phyloP scores from a whole-genome alignment of 108 stramenopile species.

The Skeletonema tropicum region DNA sequence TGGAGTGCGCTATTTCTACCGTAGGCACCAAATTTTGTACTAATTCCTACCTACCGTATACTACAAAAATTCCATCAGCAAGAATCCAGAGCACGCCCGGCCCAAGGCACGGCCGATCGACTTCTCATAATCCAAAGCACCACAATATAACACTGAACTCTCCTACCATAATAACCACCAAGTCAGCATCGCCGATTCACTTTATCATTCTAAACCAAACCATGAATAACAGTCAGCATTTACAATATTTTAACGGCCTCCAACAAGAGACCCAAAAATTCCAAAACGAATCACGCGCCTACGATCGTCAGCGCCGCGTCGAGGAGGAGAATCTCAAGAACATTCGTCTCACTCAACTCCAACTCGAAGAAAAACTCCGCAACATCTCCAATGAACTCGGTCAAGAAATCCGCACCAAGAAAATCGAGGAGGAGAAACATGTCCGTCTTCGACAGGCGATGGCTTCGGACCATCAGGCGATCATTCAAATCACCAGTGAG shows the following conservation, averaged over 20 bases:
- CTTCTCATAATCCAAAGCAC: no score
- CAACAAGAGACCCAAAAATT: conserved; percentile 21
- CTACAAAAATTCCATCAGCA: no score
- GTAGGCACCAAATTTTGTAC: no score
- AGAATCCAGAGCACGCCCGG: neutral
- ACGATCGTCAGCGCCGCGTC: conserved; percentile 30
- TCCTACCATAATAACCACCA: no score
- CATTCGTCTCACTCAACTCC: conserved; percentile 20
- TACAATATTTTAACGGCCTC: conserved; percentile 39
- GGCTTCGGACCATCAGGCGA: conserved; percentile 33
- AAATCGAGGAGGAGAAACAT: conserved; percentile 25
- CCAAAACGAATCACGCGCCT: conserved; percentile 26
- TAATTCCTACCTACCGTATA: neutral
- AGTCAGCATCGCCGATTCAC: no score
- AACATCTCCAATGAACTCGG: conserved; percentile 31
- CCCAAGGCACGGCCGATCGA: no score
- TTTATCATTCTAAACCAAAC: no score
- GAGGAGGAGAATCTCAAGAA: conserved; percentile 30
- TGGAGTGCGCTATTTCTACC: no score
- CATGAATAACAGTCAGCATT: conserved; percentile 28
- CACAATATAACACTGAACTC: no score
- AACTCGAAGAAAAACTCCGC: conserved; percentile 22
- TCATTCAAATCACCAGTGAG: conserved; percentile 40
- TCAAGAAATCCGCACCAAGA: conserved; percentile 27
- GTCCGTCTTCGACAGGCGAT: conserved; percentile 15